Base-by-base conservation (phyloP, 805 yeast species). In the Danielia oregonensis region DNA sequence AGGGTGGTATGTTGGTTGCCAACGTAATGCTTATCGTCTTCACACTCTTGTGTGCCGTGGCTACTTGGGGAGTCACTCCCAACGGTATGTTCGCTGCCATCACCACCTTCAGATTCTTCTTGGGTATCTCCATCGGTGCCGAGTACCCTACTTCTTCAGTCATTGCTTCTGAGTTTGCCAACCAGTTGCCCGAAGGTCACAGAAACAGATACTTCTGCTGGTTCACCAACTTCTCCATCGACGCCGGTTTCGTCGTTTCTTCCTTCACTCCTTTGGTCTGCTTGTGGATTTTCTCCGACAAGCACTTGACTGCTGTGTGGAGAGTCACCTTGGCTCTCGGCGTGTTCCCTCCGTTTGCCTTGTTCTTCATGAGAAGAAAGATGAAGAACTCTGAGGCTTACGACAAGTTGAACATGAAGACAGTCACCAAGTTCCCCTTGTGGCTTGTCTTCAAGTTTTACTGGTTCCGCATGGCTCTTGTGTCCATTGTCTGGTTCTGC, bases 101-200 rank as follows among this genome's bases (percentile, higher is more conserved):
- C 35, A 86, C 95, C 6, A 82, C 81, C 7, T 86, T 82, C 58
- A 75, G 97, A 59, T 86, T 86, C 59, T 81, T 89, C 61, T 65
- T 89, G 33, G 97, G 97, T 63, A 68, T 86, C 44, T 94, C 89
- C 51, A 85, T 91, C 49, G 97, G 97, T 50, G 89, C 94, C 32
- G 97, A 89, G 63, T 89, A 89, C 55, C 96, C 96, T 30, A 82
- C 94, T 10, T 89, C 96, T 29, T 82, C 95, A 6, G 91, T 89
- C 13, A 94, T 95, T 24, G 86, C 94, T 48, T 88, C 96, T 18
- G 97, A 89, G 61, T 93, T 94, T 25, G 79, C 94, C 29, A 79
- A 84, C 37, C 63, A 76, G 42, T 65, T 88, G 48, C 85, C 89
- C 12, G 71, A 78, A n/a, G 95, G 95, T 38, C 72, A 74, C 40